Conservation (phyloP, 768 basidiomycete species). For the Phylloporus sp. region DNA sequence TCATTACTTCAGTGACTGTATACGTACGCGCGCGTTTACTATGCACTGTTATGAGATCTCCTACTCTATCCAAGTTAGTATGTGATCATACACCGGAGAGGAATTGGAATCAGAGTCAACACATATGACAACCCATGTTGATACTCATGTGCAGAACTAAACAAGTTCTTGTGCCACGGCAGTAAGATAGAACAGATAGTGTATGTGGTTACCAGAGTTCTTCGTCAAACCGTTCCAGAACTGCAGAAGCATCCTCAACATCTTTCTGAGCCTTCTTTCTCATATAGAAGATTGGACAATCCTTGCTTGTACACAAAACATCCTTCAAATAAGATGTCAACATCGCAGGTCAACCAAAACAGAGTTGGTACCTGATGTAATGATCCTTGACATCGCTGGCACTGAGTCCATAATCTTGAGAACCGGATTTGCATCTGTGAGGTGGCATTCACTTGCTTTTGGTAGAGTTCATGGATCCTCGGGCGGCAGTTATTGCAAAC, state of each 20-base stretch:
- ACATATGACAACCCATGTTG: too few relatives aligned
- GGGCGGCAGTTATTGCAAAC: slow-evolving; percentile 93
- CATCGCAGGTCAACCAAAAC: background rate
- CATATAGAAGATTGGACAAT: slow-evolving; percentile 99
- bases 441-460: slow-evolving; percentile 74
- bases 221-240: slow-evolving; percentile 79
- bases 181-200: too few relatives aligned
- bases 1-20: slow-evolving; percentile 60
- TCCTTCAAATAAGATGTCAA: slow-evolving; percentile 48
- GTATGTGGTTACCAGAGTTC: slow-evolving; percentile 71
- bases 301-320: slow-evolving; percentile 92
- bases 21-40: slow-evolving; percentile 82
- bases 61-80: too few relatives aligned
- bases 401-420: slow-evolving; percentile 96
- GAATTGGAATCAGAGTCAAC: too few relatives aligned
- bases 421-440: slow-evolving; percentile 87
- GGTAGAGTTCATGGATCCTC: slow-evolving; percentile 82
- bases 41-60: too few relatives aligned
- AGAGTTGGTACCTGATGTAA: slow-evolving; percentile 69
- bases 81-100: too few relatives aligned
- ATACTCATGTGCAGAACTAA: too few relatives aligned
- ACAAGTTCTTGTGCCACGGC: too few relatives aligned
- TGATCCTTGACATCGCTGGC: slow-evolving; percentile 97
- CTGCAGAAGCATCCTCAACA: slow-evolving; percentile 75
- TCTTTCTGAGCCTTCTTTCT: slow-evolving; percentile 98